Evolutionary conservation across 768 basidiomycete genomes (phyloP), one percentile per base, ranked within the genome.

Genomic region (Royoungia palumana): DNA sequence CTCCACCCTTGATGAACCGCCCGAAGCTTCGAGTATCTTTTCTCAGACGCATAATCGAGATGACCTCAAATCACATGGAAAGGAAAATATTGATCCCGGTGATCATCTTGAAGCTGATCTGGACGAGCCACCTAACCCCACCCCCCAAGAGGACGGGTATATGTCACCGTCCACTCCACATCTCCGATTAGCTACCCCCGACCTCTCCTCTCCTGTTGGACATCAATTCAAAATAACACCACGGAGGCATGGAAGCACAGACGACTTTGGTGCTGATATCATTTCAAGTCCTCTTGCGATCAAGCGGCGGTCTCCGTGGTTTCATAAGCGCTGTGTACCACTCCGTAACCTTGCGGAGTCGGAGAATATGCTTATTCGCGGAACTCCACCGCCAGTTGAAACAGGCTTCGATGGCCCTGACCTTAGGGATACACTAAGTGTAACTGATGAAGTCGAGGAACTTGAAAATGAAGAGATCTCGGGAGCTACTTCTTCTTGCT

Each of bases 81-180:
- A 70, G 41, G 76, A 71, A 17, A 72, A 71, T 44, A 68, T 70
- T 19, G 66, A 69, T 34, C 70, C 69, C 30, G 69, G 69, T 35
- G 58, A 58, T 19, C 68, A 72, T 44, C 64, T 70, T 48, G 74
- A 75, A 48, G 67, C 70, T 34, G 70, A 78, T 49, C 68, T 71
- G 8, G 68, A 72, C 25, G 64, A 73, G 21, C 59, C 51, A 39
- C 56, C 62, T 28, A 73, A 79, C 44, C 60, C 56, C 10, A 80
- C 88, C 14, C 72, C 75, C 59, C 89, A 89, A 67, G 89, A 91
- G 61, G 87, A 87, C 51, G 89, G 89, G 14, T 92, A 91, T 66
- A 73, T 87, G 45, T 89, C 89, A n/a, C 88, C 87, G 14, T 69
- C 78, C 9, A 69, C 77, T 40, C 80, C 80, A 20, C 71, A 75